Base-by-base conservation (phyloP, 139 green algal genomes). In the Picochlorum sp. region DNA sequence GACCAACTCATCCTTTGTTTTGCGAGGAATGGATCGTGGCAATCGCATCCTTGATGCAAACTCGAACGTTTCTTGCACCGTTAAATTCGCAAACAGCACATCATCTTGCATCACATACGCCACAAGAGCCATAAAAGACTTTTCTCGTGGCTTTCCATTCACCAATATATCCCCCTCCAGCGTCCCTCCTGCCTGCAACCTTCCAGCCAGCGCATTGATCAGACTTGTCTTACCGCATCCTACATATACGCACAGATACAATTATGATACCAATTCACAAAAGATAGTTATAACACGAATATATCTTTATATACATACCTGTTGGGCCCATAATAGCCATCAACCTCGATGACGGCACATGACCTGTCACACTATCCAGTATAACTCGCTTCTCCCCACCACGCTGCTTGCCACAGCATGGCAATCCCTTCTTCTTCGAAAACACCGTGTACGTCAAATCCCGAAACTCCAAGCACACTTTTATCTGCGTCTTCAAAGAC, bases 1-100 rank as follows among this genome's bases (percentile, higher is more conserved):
- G 4, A 74, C 62, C 26, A 68, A 46, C 34, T 59, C 30, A 20
- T 41, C 8, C 15, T 62, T 73, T 47, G 69, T 50, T 37, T 73
- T 67, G 1, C 56, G 37, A 24, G 56, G 65, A 24, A 80, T 59
- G 49, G 3, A 23, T n/a, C 37, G 8, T 1, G 69, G 71, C 66
- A 86, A 70, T n/a, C 81, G 74, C 54, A 89, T 78, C 61, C 78
- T 63, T 4, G 76, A 69, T 20, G 69, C 68, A 54, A 78, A 75
- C 26, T 58, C 58, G 47, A 90, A 81, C 6, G 83, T 90, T 77
- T 90, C 84, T 5, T 71, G 68, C 15, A 84, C 74, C 0, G 83
- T 89, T 18, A 84, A 69, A 21, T 73, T 78, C 14, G 57, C 28
- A 26, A 88, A 89, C 10, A 90, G 71, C 11, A 72, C 65, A 41